phyloP scores from a whole-genome alignment of 2,329 filamentous ascomycete species.

The Cadophora sp. region DNA sequence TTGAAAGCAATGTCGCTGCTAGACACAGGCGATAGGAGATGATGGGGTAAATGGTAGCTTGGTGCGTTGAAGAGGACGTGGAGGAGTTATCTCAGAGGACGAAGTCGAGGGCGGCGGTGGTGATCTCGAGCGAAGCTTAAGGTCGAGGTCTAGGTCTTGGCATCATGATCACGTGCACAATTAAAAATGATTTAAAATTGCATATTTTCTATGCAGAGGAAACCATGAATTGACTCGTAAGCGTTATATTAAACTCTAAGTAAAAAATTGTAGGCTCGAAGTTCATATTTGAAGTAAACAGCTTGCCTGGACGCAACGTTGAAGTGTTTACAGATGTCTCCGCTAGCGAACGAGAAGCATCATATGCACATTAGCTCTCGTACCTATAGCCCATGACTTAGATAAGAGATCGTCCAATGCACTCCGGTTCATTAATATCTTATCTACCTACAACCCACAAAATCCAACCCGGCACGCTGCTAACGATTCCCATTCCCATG shows the following conservation, averaged over 20 bases:
- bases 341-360: not conserved
- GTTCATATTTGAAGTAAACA: too few species aligned
- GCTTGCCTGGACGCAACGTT: too few species aligned
- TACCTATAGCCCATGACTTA: not conserved
- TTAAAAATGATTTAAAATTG: not conserved
- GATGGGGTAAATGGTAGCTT: constrained; percentile 12
- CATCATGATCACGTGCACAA: not conserved
- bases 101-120: not conserved
- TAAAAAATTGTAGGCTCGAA: too few species aligned
- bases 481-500: constrained; percentile 19
- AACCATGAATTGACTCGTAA: not conserved
- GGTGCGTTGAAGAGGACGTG: not conserved
- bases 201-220: not conserved
- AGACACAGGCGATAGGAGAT: constrained; percentile 13
- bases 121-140: constrained; percentile 2
- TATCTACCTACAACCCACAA: constrained; percentile 14
- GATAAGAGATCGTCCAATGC: constrained; percentile 12
- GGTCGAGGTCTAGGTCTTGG: not conserved
- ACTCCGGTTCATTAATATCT: constrained; percentile 13
- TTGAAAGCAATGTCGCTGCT: constrained; percentile 6
- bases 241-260: too few species aligned
- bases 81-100: constrained; percentile 10
- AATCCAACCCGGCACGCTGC: constrained; percentile 20
- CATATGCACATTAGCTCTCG: not conserved
- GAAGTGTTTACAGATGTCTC: not conserved